phyloP scores from a whole-genome alignment of 768 basidiomycete genomes.

The Lactarius hatsudake region DNA sequence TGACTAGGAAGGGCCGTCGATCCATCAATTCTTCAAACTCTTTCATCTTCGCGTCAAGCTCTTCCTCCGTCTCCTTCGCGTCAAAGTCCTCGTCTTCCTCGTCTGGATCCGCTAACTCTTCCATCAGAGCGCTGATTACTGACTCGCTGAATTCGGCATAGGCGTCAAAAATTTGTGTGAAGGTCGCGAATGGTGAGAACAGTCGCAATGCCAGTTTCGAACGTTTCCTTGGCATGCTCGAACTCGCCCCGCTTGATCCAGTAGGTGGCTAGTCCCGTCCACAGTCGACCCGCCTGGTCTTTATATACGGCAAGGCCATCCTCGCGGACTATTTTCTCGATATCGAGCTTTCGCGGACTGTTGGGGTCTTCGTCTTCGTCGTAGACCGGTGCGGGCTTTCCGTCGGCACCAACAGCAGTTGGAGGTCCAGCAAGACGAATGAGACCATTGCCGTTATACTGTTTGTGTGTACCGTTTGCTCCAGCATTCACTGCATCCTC shows the following conservation, averaged over 20 bases:
- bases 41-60: conserved; percentile 86
- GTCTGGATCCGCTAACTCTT: conserved; percentile 73
- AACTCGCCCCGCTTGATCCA: conserved; percentile 99
- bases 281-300: conserved; percentile 94
- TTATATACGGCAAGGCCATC: conserved; percentile 90
- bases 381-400: conserved; percentile 51
- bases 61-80: conserved; percentile 71
- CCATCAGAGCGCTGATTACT: conserved; percentile 87
- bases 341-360: conserved; percentile 69
- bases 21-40: conserved; percentile 95
- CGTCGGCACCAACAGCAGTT: conserved; percentile 48
- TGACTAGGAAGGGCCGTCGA: conserved; percentile 90
- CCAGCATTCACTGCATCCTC: conserved; percentile 48
- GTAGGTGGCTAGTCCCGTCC: conserved; percentile 95
- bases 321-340: conserved; percentile 78
- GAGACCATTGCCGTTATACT: conserved; percentile 35
- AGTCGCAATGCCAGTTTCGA: conserved; percentile 78
- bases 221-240: conserved; percentile 81
- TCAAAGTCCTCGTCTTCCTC: conserved; percentile 76
- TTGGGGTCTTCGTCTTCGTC: conserved; percentile 84
- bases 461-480: conserved; percentile 43
- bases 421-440: conserved; percentile 72
- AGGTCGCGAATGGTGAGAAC: conserved; percentile 94
- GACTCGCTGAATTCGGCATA: conserved; percentile 94
- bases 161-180: conserved; percentile 96